Base-by-base conservation (phyloP, 2,329 filamentous ascomycete species). In the Parastagonospora avenae region DNA sequence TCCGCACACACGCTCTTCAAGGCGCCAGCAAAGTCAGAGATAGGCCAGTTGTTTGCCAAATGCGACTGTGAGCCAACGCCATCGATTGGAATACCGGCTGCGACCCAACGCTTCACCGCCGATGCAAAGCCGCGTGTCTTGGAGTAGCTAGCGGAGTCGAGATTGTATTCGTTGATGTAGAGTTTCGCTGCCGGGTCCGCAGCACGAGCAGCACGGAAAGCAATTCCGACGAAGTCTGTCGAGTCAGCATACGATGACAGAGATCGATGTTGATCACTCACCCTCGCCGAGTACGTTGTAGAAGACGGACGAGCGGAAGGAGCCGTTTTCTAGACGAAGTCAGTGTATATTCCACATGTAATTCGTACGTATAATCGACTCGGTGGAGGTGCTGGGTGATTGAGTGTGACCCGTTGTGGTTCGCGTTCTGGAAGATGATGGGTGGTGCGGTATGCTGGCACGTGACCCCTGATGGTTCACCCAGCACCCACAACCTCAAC, bases 141-240 rank as follows among this genome's bases (percentile, higher is more conserved):
- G 57, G 80, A 76, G 62, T 81, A 80, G 58, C 62, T 79, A 14
- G 85, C 79, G 37, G 72, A 77, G 74, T 89, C 87, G 46, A 89
- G 80, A 75, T 79, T 80, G 68, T 79, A 80, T 65, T 91, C 88
- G 73, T 91, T 92, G 75, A 91, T 89, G 77, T 89, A 92, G 33
- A 91, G 79, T 74, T 87, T 87, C 2, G 85, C 86, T 48, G 73
- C 63, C 2, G 88, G 86, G 68, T 91, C 88, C 12, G 85, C 87
- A 7, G 79, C 79, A 43, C 83, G 81, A 15, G 89, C 88, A 8
- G 88, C 83, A 45, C 82, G 79, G 75, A 91, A 91, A 32, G 88
- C 88, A 62, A 89, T 87, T 16, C 78, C 77, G 44, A 91, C 83
- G 65, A 87, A 90, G 70, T 82, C 36, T 36, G 16, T 5, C 14